A percentile compares a stretch with the other conserved stretches of the same genome.
phyloP scores from a whole-genome alignment of 192 early-diverging fungal species.

The Coemansia sp. region DNA sequence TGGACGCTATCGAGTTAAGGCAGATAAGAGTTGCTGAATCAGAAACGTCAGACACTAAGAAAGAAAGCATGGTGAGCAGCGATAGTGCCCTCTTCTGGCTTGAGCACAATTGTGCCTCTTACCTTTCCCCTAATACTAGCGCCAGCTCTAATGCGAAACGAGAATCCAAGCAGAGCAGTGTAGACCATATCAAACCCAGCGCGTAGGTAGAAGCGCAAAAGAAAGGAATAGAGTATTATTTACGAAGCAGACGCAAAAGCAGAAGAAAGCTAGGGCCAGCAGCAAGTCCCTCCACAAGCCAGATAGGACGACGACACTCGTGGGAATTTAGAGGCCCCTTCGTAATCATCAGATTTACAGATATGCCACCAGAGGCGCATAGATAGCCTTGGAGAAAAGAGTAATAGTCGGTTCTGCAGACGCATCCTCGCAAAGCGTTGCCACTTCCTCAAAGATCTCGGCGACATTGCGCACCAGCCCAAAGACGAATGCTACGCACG shows the following conservation, averaged over 20 bases:
- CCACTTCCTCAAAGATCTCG: conserved; percentile 45
- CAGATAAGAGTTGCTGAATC: background rate
- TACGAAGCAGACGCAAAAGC: conserved; percentile 4
- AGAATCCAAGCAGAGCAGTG: background rate
- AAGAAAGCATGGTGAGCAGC: background rate
- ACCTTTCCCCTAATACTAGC: background rate
- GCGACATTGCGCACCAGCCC: conserved; percentile 42
- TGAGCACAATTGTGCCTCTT: background rate
- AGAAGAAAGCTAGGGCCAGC: background rate
- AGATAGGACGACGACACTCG: background rate
- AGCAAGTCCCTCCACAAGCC: background rate
- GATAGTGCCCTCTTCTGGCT: background rate
- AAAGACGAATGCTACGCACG: conserved; percentile 43
- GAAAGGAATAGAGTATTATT: background rate
- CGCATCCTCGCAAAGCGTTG: conserved; percentile 29
- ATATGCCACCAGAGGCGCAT: conserved; percentile 18
- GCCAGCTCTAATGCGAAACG: background rate
- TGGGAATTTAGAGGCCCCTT: conserved; percentile 11
- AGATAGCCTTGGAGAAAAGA: conserved; percentile 23
- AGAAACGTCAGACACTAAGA: background rate
- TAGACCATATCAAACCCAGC: background rate
- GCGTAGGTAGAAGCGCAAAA: background rate
- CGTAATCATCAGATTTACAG: conserved; percentile 4
- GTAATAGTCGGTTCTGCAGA: conserved; percentile 17
- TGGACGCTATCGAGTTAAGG: conserved; percentile 15